These are phyloP conservation scores for Micractinium sp. DNA, from an alignment of 139 green algal species.

Conservation along the genomic window DNA sequence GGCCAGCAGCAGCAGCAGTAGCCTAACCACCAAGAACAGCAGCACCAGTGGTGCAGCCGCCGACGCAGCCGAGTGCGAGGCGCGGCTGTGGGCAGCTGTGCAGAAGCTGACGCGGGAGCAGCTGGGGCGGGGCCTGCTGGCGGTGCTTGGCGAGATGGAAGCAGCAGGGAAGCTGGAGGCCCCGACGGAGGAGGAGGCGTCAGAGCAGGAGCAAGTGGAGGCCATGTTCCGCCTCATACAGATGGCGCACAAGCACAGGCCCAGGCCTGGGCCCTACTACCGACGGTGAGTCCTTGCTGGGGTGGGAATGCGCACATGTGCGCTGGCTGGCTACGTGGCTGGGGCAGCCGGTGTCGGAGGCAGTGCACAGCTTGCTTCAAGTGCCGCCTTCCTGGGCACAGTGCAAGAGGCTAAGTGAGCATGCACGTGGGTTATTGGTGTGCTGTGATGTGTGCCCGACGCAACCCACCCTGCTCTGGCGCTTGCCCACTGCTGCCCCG, in stretches of 20 bases:
- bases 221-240: slow-evolving; percentile 41
- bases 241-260: slow-evolving; percentile 8
- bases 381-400: background rate
- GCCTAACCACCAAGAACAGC: background rate
- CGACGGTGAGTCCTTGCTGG: background rate
- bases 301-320: background rate
- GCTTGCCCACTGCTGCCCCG: background rate
- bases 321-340: background rate
- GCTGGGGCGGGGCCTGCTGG: slow-evolving; percentile 42
- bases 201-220: slow-evolving; percentile 31
- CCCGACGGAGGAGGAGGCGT: slow-evolving; percentile 7
- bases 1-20: background rate
- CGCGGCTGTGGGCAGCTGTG: slow-evolving; percentile 43
- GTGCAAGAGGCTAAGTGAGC: background rate
- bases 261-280: slow-evolving; percentile 41
- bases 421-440: background rate
- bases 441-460: background rate
- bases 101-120: slow-evolving; percentile 51
- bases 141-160: slow-evolving; percentile 26
- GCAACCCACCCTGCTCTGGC: background rate
- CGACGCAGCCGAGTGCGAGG: slow-evolving; percentile 26
- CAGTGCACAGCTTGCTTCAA: background rate
- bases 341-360: background rate
- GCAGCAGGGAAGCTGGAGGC: background rate
- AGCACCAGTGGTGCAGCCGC: background rate